These are phyloP conservation scores for Syncephalis plumigaleata DNA, from an alignment of 371 early-diverging fungal species.

Conservation along the genomic window DNA sequence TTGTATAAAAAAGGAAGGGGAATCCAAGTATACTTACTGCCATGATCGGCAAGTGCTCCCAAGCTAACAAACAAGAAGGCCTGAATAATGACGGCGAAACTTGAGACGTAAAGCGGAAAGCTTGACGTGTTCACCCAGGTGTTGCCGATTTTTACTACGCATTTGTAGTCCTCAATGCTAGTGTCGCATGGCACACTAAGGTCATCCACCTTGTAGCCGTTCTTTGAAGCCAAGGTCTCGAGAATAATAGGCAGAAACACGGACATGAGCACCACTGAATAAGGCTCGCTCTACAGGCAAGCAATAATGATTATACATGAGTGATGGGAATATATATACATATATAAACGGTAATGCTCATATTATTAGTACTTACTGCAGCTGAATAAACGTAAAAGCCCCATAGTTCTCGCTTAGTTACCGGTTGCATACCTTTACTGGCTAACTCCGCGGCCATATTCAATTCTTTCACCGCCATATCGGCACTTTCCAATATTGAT, in stretches of 20 bases:
- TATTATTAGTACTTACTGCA: constrained; percentile 2
- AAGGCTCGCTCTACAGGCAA: constrained; percentile 13
- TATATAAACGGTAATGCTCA: too few species aligned
- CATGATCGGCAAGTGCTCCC: constrained; percentile 41
- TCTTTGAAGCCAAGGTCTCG: constrained; percentile 17
- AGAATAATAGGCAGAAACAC: constrained; percentile 26
- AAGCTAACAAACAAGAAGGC: constrained; percentile 33
- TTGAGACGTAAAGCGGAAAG: constrained; percentile 29
- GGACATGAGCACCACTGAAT: constrained; percentile 15
- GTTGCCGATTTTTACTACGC: constrained; percentile 24
- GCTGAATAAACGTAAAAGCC: not conserved
- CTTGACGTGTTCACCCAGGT: constrained; percentile 25
- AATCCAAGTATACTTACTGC: constrained; percentile 11
- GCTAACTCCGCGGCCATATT: too few species aligned
- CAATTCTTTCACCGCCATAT: too few species aligned
- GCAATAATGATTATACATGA: too few species aligned
- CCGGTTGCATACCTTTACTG: not conserved
- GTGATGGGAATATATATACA: too few species aligned
- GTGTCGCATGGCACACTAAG: constrained; percentile 10
- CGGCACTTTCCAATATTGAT: too few species aligned
- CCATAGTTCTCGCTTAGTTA: not conserved
- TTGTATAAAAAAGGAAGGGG: too few species aligned
- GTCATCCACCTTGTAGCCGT: constrained; percentile 8
- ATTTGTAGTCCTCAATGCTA: constrained; percentile 7
- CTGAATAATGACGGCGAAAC: constrained; percentile 33